Conservation (phyloP, 2,329 filamentous ascomycete genomes). For the Phaeosphaeriaceae sp. region DNA sequence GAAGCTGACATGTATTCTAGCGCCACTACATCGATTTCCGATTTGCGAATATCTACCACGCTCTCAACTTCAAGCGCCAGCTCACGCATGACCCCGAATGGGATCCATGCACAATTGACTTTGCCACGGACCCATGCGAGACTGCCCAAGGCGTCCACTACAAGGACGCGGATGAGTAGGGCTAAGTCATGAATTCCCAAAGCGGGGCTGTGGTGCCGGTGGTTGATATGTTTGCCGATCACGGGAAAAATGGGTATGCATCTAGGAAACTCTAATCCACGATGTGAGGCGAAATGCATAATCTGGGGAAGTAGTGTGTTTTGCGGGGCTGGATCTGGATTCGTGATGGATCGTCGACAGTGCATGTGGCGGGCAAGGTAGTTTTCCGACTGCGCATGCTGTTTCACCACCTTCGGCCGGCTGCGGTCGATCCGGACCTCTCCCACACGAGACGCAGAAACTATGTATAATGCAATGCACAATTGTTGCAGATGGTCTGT, state of each 20-base stretch:
- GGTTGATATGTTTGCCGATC: conserved; percentile 4
- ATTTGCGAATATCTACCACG: conserved; percentile 56
- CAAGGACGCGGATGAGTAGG: conserved; percentile 26
- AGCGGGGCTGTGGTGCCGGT: neutral
- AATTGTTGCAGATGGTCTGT: neutral
- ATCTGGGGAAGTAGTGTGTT: neutral
- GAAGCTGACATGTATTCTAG: conserved; percentile 34
- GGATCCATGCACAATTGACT: conserved; percentile 55
- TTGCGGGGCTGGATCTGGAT: neutral
- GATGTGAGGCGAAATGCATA: neutral
- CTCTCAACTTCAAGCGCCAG: conserved; percentile 53
- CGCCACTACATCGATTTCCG: conserved; percentile 55
- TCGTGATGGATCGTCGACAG: neutral
- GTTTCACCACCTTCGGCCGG: neutral
- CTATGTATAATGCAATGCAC: neutral
- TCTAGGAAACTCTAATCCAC: neutral
- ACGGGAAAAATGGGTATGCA: neutral
- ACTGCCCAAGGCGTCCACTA: conserved; percentile 34
- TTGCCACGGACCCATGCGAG: conserved; percentile 53
- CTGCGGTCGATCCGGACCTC: neutral
- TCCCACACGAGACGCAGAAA: neutral
- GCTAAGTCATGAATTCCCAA: neutral
- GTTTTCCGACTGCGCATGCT: neutral
- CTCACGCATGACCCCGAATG: conserved; percentile 53
- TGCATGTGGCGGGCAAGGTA: neutral